phyloP scores from a whole-genome alignment of 2,329 filamentous ascomycete species.

The Pseudocercospora eumusae region DNA sequence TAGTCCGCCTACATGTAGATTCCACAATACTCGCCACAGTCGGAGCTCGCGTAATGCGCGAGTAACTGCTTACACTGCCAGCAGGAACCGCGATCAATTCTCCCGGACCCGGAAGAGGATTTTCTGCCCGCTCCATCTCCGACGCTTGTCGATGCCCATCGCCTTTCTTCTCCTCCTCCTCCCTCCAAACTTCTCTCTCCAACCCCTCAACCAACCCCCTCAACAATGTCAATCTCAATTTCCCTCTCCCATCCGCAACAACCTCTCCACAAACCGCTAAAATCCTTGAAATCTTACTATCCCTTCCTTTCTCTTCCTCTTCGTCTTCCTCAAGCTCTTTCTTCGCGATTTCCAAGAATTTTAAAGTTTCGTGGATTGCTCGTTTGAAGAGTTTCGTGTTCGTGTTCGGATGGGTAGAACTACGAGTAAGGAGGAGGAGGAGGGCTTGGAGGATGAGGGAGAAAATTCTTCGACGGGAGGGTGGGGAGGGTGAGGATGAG shows the following conservation, averaged over 20 bases:
- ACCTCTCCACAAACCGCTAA: not conserved
- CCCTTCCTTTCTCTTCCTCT: no score
- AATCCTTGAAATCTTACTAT: not conserved
- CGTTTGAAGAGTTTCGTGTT: not conserved
- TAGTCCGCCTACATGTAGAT: no score
- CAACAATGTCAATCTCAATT: conserved; percentile 13
- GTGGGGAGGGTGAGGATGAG: not conserved
- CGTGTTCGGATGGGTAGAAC: no score
- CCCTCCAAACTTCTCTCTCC: conserved; percentile 1
- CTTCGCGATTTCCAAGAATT: conserved; percentile 8
- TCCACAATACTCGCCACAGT: not conserved
- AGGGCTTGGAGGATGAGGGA: not conserved
- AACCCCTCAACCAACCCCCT: conserved; percentile 9
- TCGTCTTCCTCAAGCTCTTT: no score
- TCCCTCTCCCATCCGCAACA: not conserved
- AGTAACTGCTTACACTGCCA: not conserved
- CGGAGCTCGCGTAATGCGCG: not conserved
- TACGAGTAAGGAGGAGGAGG: not conserved
- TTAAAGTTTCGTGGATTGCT: conserved; percentile 7
- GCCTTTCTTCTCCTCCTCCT: conserved; percentile 14
- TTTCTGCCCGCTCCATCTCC: no score
- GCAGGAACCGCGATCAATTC: not conserved
- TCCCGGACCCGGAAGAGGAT: not conserved
- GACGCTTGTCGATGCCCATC: no score
- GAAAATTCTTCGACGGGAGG: not conserved